Base-by-base conservation (phyloP, 23 red algal genomes). In the Gracilaria gracilis region DNA sequence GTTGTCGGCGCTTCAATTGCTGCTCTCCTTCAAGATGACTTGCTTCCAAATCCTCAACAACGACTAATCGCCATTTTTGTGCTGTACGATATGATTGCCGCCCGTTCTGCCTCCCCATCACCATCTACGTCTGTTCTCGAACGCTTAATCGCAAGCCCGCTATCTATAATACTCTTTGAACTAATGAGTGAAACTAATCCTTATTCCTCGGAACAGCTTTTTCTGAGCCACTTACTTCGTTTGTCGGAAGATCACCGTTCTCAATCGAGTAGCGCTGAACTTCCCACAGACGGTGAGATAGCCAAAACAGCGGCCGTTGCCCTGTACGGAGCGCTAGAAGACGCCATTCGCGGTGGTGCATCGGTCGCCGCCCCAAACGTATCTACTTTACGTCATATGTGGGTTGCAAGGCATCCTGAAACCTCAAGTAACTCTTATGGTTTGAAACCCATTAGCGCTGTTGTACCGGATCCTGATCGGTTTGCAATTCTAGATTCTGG, bases 41-140 rank as follows among this genome's bases (percentile, higher is more conserved):
- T 92, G 29, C 79, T 92, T 28, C 78, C 89, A 13, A 28, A 70
- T 69, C 89, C 89, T 14, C 13, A 79, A 25, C 89, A 92, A 40
- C 15, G 89, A 42, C 28, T 92, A 15, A 64, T 92, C 34, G 89
- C 78, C 42, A 92, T 92, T 67, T 92, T 83, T 61, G 65, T 84
- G 27, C 69, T 92, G 19, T 92, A 83, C 57, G 89, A 92, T 64
- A 92, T 92, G 78, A 82, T 92, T 75, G 89, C 70, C 40, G 49
- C 79, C 8, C 78, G 64, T 39, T 79, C 59, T 84, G 59, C 54
- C 9, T 33, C 69, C 61, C 24, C 89, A 9, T 42, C 78, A 4
- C 37, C 87, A n/a, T 40, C 80, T 23, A 51, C 87, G 36, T 74
- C 61, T 57, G 89, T 64, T 16, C 23, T 92, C 9, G 89, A 92